These are phyloP conservation scores for Globisporangium cystogenes DNA, from an alignment of 352 stramenopile genomes.

Conservation along the genomic window DNA sequence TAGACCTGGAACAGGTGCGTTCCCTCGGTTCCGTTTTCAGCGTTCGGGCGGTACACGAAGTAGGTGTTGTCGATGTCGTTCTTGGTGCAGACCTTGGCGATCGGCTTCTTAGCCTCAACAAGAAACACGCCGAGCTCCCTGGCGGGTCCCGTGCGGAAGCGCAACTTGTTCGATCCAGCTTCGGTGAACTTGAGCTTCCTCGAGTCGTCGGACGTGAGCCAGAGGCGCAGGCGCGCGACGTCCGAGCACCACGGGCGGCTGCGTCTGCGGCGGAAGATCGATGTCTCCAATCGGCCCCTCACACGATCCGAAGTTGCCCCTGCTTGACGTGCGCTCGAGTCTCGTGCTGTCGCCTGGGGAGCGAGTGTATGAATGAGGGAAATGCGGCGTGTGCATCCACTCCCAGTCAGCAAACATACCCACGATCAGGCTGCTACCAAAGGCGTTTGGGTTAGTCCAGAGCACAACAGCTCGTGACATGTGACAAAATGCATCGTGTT, in stretches of 20 bases:
- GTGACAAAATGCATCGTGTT: no score
- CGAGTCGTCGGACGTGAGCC: conserved; percentile 1
- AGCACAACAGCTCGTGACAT: no score
- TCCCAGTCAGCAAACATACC: no score
- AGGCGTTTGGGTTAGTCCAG: no score
- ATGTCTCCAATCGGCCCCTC: conserved; percentile 3
- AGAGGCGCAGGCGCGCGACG: not conserved
- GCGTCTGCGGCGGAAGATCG: not conserved
- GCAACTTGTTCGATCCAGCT: not conserved
- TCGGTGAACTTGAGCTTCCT: conserved; percentile 7
- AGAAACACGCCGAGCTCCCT: not conserved
- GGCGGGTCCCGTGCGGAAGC: conserved; percentile 1
- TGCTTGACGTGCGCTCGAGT: no score
- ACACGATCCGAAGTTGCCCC: conserved; percentile 7
- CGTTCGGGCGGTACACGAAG: conserved; percentile 3
- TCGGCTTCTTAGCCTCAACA: not conserved
- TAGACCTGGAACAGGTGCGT: conserved; percentile 6
- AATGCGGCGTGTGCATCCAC: no score
- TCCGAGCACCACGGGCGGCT: conserved; percentile 2
- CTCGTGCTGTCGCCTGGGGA: no score
- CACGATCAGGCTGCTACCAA: no score
- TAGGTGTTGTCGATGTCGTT: conserved; percentile 3
- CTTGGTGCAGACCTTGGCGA: conserved; percentile 1
- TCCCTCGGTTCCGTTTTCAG: not conserved
- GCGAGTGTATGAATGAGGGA: no score